Base-by-base conservation (phyloP, 768 basidiomycete species). In the Tephrocybe rancida region DNA sequence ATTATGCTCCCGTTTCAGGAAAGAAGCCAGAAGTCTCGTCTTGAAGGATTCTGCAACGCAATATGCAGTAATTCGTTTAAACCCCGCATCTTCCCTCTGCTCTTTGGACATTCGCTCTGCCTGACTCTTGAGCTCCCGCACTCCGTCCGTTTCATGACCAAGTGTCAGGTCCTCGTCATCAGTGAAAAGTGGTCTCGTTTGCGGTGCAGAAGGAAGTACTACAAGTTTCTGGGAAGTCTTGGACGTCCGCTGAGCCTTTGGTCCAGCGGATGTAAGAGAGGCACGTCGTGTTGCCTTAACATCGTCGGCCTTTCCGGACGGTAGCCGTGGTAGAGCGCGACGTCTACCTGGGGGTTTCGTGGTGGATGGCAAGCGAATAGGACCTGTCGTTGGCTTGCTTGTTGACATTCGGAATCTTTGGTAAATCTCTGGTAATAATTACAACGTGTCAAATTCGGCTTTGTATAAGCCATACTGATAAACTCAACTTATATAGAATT, bases 211-310 rank as follows among this genome's bases (percentile, higher is more conserved):
- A 0, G 95, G 95, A 6, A 98, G 81, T 16, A 92, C 79, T 13
- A 98, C 94, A 53, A 95, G 89, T 64, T 91, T 92, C 61, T 95
- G 92, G 0, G 87, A 89, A 0, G 90, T 94, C 73, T 97, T 98
- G 13, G 92, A 92, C 1, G 92, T 89, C 37, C 95, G 82, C 58
- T 89, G 86, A 1, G 80, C 74, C 64, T 88, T 89, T 1, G 74
- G 71, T 7, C 69, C 74, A 25, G 64, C 62, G 29, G 74, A 64
- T 24, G 73, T 68, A 7, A 76, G 71, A 8, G 78, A 78, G 19
- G 70, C 67, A 7, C 75, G 73, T 16, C 75, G 73, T 32, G 69
- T 47, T 5, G 52, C 59, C 27, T 58, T 60, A 26, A 19, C 5
- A 35, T 62, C 61, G n/a, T 59, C 63, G n/a, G 62, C 59, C 18